Conservation (phyloP, 208 protist genomes). For the Trypanosoma platydactyli region DNA sequence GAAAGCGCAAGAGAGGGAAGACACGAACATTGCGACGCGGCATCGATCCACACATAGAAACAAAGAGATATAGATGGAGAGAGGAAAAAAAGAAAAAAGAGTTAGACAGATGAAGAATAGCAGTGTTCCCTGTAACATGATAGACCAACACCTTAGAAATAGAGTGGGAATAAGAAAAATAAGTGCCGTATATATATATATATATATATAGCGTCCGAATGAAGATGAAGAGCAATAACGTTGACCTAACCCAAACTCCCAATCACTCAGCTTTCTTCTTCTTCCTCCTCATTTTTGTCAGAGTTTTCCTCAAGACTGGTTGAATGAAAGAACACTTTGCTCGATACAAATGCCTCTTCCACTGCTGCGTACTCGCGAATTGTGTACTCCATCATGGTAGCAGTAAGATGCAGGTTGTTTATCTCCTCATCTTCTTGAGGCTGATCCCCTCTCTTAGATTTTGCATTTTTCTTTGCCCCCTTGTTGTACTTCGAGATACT, state of each 20-base stretch:
- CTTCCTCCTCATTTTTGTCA: conserved; percentile 24
- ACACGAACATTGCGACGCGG: neutral
- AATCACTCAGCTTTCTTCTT: conserved; percentile 2
- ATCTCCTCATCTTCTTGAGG: conserved; percentile 37
- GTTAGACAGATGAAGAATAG: conserved; percentile 12
- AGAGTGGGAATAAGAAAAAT: neutral
- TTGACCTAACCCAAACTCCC: too few species aligned
- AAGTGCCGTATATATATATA: neutral
- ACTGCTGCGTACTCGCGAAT: conserved; percentile 58
- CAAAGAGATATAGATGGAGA: neutral
- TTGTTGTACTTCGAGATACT: conserved; percentile 33
- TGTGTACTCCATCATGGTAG: conserved; percentile 50
- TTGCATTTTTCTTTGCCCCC: conserved; percentile 16
- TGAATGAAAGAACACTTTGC: conserved; percentile 60
- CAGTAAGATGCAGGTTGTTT: conserved; percentile 66
- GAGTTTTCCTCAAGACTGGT: conserved; percentile 7
- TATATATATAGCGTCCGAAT: neutral
- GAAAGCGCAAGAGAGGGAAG: neutral
- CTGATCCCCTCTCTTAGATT: neutral
- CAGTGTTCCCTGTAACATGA: conserved; percentile 25
- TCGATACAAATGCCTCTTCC: conserved; percentile 72
- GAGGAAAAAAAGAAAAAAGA: neutral
- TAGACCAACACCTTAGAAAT: too few species aligned
- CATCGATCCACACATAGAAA: too few species aligned
- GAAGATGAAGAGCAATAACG: neutral